phyloP scores from a whole-genome alignment of 345 rosid genomes.

The Euclidium syriacum region DNA sequence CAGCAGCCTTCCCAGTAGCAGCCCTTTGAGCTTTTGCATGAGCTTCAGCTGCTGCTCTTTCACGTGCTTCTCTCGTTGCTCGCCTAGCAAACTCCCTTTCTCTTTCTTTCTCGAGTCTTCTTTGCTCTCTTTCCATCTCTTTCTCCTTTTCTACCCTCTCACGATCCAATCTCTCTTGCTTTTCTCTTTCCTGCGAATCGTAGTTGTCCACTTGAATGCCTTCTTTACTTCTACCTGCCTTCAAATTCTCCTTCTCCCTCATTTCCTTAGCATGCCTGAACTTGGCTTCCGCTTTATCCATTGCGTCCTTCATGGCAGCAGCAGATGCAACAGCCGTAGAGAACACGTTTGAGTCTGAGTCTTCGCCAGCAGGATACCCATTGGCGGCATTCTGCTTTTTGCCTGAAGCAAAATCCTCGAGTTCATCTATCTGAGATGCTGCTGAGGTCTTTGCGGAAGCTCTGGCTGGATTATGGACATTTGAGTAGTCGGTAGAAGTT shows the following conservation, averaged over 20 bases:
- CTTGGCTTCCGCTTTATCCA: slow-evolving; percentile 97
- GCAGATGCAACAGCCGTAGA: slow-evolving; percentile 86
- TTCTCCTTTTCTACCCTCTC: slow-evolving; percentile 63
- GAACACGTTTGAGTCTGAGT: slow-evolving; percentile 43
- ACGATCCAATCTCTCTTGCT: slow-evolving; percentile 44
- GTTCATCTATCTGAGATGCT: slow-evolving; percentile 65
- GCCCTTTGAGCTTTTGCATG: slow-evolving; percentile 79
- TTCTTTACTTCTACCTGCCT: slow-evolving; percentile 68
- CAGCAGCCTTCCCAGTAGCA: slow-evolving; percentile 76
- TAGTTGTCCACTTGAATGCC: slow-evolving; percentile 45
- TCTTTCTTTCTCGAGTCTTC: slow-evolving; percentile 61
- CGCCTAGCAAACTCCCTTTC: slow-evolving; percentile 73
- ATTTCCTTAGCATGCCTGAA: slow-evolving; percentile 75
- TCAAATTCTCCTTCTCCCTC: slow-evolving; percentile 75
- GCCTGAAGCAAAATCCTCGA: slow-evolving; percentile 65
- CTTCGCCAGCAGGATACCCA: slow-evolving; percentile 53
- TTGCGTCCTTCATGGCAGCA: slow-evolving; percentile 96
- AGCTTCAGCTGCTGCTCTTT: slow-evolving; percentile 89
- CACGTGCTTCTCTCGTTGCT: slow-evolving; percentile 96
- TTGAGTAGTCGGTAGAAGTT: slow-evolving; percentile 45
- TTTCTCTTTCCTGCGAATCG: slow-evolving; percentile 63
- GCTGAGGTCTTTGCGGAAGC: slow-evolving; percentile 38
- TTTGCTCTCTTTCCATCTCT: slow-evolving; percentile 46
- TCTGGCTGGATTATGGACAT: slow-evolving; percentile 37
- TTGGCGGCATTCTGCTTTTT: slow-evolving; percentile 37